Conservation (phyloP, 495 filamentous ascomycete species). For the Lophium mytilinum region DNA sequence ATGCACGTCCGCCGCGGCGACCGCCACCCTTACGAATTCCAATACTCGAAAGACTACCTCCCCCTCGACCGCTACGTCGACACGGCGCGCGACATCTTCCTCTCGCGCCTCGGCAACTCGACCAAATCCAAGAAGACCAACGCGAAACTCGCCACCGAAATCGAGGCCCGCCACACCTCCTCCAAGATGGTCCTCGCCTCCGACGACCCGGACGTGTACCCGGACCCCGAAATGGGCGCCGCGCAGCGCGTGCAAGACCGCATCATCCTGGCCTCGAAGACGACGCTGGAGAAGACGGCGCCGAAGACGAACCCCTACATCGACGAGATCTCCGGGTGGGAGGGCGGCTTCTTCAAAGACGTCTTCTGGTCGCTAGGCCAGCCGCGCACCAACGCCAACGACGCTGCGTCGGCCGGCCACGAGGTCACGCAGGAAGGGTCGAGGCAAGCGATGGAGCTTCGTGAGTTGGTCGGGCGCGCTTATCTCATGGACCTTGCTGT, state of each 20-base stretch:
- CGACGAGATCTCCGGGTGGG: conserved; percentile 63
- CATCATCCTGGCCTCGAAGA: conserved; percentile 56
- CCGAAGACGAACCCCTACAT: conserved; percentile 46
- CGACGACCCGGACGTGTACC: conserved; percentile 63
- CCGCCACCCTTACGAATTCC: conserved; percentile 54
- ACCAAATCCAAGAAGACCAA: conserved; percentile 8
- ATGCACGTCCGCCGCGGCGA: conserved; percentile 71
- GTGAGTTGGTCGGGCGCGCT: conserved; percentile 58
- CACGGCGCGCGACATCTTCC: conserved; percentile 35
- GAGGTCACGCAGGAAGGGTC: conserved; percentile 31
- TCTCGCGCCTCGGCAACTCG: conserved; percentile 17
- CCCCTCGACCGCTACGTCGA: conserved; percentile 54
- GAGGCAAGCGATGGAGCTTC: conserved; percentile 46
- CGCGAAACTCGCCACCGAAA: not conserved
- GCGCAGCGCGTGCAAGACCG: conserved; percentile 51
- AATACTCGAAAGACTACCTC: conserved; percentile 59
- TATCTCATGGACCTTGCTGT: conserved; percentile 67
- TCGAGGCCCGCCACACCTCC: conserved; percentile 6
- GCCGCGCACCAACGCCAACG: conserved; percentile 28
- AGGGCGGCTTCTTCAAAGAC: conserved; percentile 62
- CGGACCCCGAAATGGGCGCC: conserved; percentile 43
- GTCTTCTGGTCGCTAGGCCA: conserved; percentile 62
- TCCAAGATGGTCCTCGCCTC: conserved; percentile 52
- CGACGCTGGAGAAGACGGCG: conserved; percentile 35
- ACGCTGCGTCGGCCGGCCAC: conserved; percentile 4